These are phyloP conservation scores for Saccharomycopsis vini DNA, from an alignment of 805 yeast species.

Conservation along the genomic window DNA sequence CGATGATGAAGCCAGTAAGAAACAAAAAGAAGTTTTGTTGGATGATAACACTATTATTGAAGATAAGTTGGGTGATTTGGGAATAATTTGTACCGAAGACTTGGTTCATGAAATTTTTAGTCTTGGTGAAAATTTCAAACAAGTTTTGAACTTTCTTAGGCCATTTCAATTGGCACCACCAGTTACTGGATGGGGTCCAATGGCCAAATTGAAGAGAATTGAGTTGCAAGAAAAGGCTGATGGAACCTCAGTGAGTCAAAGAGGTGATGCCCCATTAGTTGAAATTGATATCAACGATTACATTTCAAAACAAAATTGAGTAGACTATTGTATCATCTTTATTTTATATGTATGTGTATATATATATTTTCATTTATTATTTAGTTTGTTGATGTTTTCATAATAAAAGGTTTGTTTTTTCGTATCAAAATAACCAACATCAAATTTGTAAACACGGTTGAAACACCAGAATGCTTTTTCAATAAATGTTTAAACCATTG, in stretches of 20 bases:
- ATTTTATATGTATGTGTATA: neutral
- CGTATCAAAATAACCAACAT: too few relatives aligned
- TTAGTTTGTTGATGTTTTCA: neutral
- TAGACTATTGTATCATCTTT: neutral
- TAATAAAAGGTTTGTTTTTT: neutral
- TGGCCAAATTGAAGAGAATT: constrained; percentile 57
- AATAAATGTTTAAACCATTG: too few relatives aligned
- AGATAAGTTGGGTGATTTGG: constrained; percentile 58
- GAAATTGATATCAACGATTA: constrained; percentile 68
- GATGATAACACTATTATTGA: constrained; percentile 72
- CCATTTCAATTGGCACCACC: constrained; percentile 68
- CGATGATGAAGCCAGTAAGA: constrained; percentile 22
- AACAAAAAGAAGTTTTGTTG: constrained; percentile 37
- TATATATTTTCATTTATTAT: too few relatives aligned
- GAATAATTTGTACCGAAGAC: constrained; percentile 75
- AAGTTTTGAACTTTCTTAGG: constrained; percentile 49
- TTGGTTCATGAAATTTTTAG: constrained; percentile 60
- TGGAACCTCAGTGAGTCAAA: constrained; percentile 39
- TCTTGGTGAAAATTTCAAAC: constrained; percentile 56
- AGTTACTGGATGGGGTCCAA: constrained; percentile 66
- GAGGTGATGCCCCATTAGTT: constrained; percentile 55
- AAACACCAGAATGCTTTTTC: too few relatives aligned
- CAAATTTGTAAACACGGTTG: too few relatives aligned
- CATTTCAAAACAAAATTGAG: constrained; percentile 55
- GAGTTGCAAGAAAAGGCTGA: constrained; percentile 43